These are phyloP conservation scores for Yamadazyma taylorii DNA, from an alignment of 1,139 yeast species.

Conservation along the genomic window DNA sequence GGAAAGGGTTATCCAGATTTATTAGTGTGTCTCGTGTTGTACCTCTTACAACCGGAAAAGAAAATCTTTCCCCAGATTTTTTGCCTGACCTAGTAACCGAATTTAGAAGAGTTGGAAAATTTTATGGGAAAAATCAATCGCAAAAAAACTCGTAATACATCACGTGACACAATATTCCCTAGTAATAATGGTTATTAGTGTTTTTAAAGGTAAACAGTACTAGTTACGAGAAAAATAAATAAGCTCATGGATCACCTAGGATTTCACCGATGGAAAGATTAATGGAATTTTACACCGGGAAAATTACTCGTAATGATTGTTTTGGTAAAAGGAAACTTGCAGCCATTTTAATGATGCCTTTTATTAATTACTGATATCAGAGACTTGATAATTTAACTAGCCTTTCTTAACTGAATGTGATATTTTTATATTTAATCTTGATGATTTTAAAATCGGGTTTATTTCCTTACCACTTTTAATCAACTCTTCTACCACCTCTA, in stretches of 20 bases:
- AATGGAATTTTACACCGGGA: slow-evolving; percentile 6
- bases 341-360: no score
- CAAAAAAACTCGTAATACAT: slow-evolving; percentile 3
- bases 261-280: slow-evolving; percentile 5
- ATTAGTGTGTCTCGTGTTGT: not conserved
- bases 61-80: slow-evolving; percentile 6
- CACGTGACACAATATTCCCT: slow-evolving; percentile 1
- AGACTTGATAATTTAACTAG: no score
- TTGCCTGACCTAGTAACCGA: not conserved
- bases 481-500: no score
- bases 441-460: no score
- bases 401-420: no score
- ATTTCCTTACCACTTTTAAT: no score
- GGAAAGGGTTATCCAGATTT: not conserved
- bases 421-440: no score
- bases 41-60: not conserved
- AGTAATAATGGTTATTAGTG: not conserved
- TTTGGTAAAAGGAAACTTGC: no score
- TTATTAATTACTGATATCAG: no score
- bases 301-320: slow-evolving; percentile 6
- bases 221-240: not conserved
- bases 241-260: not conserved
- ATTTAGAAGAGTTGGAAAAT: not conserved
- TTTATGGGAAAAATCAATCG: slow-evolving; percentile 2
- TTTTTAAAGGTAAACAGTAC: not conserved